Percentiles rank a stretch among this genome's conserved stretches.
phyloP scores from a whole-genome alignment of 1,139 yeast species.

The Suhomyces yuchorum region DNA sequence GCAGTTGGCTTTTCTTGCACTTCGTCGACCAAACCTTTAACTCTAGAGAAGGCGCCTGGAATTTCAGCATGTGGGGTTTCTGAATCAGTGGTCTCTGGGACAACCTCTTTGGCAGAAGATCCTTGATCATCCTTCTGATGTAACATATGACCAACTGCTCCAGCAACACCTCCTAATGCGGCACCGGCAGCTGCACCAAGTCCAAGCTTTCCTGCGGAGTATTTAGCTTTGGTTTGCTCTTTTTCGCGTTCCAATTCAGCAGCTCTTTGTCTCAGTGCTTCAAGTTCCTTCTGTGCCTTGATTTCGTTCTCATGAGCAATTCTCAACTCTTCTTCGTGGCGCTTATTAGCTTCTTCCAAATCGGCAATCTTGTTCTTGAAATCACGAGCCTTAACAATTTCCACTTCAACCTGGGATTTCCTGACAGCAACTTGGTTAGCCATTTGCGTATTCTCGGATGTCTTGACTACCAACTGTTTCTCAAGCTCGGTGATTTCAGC shows the following conservation, averaged over 20 bases:
- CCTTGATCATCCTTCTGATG: constrained; percentile 3
- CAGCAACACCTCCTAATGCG: constrained; percentile 27
- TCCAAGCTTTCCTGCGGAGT: constrained; percentile 28
- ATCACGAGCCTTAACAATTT: constrained; percentile 57
- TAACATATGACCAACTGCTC: constrained; percentile 18
- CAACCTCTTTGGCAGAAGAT: not conserved
- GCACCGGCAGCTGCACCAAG: constrained; percentile 34
- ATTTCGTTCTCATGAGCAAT: constrained; percentile 15
- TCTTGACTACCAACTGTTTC: constrained; percentile 53
- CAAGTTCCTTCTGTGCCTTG: constrained; percentile 7
- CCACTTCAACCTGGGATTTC: constrained; percentile 67
- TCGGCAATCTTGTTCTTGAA: constrained; percentile 35
- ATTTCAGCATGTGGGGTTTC: not conserved
- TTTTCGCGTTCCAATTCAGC: constrained; percentile 38
- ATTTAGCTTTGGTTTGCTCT: constrained; percentile 25
- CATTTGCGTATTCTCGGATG: constrained; percentile 59
- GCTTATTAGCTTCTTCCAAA: constrained; percentile 26
- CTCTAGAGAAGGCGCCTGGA: not conserved
- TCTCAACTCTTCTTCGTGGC: constrained; percentile 28
- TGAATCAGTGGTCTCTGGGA: not conserved
- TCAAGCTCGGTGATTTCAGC: constrained; percentile 65
- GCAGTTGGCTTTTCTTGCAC: constrained; percentile 28
- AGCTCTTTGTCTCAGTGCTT: constrained; percentile 20
- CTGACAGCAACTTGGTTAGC: constrained; percentile 65
- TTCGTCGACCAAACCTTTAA: constrained; percentile 28